These are phyloP conservation scores for Rhizopus stolonifer DNA, from an alignment of 371 early-diverging fungal genomes.

Conservation along the genomic window DNA sequence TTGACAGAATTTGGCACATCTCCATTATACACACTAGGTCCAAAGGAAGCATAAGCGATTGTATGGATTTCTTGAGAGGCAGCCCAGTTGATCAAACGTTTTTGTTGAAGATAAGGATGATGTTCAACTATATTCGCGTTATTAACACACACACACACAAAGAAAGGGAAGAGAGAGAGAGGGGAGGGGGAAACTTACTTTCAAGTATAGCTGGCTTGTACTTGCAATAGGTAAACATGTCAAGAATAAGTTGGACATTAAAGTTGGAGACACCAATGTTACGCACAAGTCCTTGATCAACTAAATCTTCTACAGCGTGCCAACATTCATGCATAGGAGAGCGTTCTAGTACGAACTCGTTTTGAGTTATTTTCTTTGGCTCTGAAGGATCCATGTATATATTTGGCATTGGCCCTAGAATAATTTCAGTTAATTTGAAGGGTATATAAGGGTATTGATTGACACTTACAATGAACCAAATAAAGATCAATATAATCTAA, in stretches of 20 bases:
- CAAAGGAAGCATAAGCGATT: slow-evolving; percentile 63
- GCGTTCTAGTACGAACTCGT: slow-evolving; percentile 22
- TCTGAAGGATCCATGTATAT: slow-evolving; percentile 22
- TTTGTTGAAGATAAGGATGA: slow-evolving; percentile 68
- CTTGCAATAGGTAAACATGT: slow-evolving; percentile 34
- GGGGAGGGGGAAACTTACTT: not conserved
- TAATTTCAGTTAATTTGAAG: not conserved
- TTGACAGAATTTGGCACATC: slow-evolving; percentile 47
- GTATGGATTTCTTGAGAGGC: slow-evolving; percentile 37
- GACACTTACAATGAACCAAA: slow-evolving; percentile 40
- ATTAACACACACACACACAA: not conserved
- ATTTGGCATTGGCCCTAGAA: slow-evolving; percentile 28
- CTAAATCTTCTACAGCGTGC: slow-evolving; percentile 35
- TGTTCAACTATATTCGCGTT: slow-evolving; percentile 51
- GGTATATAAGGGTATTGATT: slow-evolving; percentile 62
- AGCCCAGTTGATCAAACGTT: slow-evolving; percentile 39
- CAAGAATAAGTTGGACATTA: slow-evolving; percentile 33
- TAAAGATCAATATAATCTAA: slow-evolving; percentile 73
- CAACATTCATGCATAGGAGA: slow-evolving; percentile 42
- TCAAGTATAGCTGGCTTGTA: slow-evolving; percentile 31
- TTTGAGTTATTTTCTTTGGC: slow-evolving; percentile 19
- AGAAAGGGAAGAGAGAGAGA: not conserved
- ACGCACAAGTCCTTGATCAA: slow-evolving; percentile 30
- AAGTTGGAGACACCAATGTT: slow-evolving; percentile 69
- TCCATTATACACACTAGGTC: slow-evolving; percentile 51